Evolutionary conservation across 345 rosid species (phyloP).

Genomic region (Corchorus olitorius): DNA sequence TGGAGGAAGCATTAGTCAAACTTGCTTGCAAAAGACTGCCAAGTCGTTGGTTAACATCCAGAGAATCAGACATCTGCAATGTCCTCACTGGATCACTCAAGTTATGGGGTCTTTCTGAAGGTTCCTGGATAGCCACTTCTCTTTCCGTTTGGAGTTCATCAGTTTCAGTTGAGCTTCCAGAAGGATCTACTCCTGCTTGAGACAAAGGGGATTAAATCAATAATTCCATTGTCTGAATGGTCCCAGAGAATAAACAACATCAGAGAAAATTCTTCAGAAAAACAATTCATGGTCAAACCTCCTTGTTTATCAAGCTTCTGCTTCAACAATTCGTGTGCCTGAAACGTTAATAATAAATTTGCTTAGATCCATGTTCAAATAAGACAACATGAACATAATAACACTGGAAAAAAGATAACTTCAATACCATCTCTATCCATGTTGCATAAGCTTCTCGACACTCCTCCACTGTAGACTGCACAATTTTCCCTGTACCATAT

Average conservation of each 20-base stretch:
- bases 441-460: constrained; percentile 78
- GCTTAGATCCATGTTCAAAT: constrained; percentile 10
- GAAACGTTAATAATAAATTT: constrained; percentile 26
- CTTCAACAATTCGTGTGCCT: constrained; percentile 81
- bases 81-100: constrained; percentile 26
- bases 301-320: constrained; percentile 59
- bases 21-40: constrained; percentile 33
- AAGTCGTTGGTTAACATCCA: constrained; percentile 26
- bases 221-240: neutral
- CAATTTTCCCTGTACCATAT: constrained; percentile 68
- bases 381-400: constrained; percentile 16
- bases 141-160: constrained; percentile 35
- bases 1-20: constrained; percentile 23
- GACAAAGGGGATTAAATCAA: constrained; percentile 11
- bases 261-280: neutral
- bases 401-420: neutral
- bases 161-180: constrained; percentile 30
- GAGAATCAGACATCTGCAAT: constrained; percentile 29
- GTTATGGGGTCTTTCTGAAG: constrained; percentile 36
- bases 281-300: constrained; percentile 39
- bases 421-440: constrained; percentile 71
- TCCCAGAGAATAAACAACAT: neutral
- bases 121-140: constrained; percentile 32
- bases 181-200: constrained; percentile 34
- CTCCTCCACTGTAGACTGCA: constrained; percentile 88